Evolutionary conservation across 139 green algal species (phyloP), one percentile per base, ranked within the genome.

Genomic region (Pleodorina starrii): DNA sequence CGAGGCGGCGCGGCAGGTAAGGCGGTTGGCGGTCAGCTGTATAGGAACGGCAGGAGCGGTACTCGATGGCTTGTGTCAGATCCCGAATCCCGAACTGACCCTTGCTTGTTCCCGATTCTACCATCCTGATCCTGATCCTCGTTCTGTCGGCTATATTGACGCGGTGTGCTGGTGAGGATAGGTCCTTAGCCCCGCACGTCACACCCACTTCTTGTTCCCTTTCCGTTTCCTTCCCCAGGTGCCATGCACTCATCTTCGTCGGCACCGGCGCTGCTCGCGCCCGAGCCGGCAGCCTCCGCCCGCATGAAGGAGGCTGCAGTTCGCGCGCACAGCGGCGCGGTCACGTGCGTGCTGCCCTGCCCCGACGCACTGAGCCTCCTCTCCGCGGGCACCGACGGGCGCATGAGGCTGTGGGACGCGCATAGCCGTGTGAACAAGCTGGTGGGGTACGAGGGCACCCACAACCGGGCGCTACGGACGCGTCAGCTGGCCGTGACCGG

Each of bases 401-500:
- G 92, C 0, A 51, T 99, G 63, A 90, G 95, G 29, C 93, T 98
- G 71, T 99, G 97, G 97, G 95, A 99, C 88, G 84, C 90, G 25
- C 9, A 73, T 38, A 82, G 35, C 32, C 82, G 88, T 11, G 69
- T 93, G 32, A 94, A 98, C 89, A 43, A 79, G 75, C 91, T 98
- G 54, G 93, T 98, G 5, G 91, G 96, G 74, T 98, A 96, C 74
- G 68, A 90, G 0, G 89, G 91, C 25, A 93, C 94, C 0, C 92
- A 90, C 86, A 98, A 97, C 91, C 87, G 91, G 32, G 90, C 94
- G 14, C 77, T 84, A 14, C 84, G 85, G 36, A 89, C 87, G 0
- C 83, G 94, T 35, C 95, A 97, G 90, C 66, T 98, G 60, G 92
- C 91, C 16, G 91, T 96, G 4, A 93, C 91, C 14, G 80, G 89